These are phyloP conservation scores for Coelastrella sp. DNA, from an alignment of 139 green algal genomes.

Conservation along the genomic window DNA sequence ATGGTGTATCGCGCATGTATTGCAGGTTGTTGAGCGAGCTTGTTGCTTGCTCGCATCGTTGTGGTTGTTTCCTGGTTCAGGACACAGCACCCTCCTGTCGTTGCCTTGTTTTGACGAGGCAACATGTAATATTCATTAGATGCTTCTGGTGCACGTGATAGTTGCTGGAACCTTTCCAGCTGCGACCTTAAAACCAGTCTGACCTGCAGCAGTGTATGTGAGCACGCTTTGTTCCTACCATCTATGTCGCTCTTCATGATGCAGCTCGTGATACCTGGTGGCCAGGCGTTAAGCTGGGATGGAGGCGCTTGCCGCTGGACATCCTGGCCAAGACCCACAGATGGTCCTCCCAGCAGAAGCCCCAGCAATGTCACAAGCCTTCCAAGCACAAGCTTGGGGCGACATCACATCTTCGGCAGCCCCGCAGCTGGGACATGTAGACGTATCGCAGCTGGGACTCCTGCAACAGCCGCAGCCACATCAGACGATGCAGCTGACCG, in stretches of 20 bases:
- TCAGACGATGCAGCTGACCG: background rate
- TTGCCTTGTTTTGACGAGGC: too few relatives aligned
- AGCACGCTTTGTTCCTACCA: too few relatives aligned
- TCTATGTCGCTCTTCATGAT: too few relatives aligned
- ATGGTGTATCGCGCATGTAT: background rate
- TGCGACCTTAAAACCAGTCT: too few relatives aligned
- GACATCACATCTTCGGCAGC: background rate
- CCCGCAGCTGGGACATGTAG: background rate
- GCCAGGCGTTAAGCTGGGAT: background rate
- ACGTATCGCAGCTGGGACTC: background rate
- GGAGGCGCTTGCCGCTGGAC: background rate
- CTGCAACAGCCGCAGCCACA: slow-evolving; percentile 1
- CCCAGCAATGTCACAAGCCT: background rate
- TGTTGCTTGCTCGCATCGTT: background rate
- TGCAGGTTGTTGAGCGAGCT: slow-evolving; percentile 2
- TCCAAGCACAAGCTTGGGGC: background rate
- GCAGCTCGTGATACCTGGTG: too few relatives aligned
- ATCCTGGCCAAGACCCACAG: background rate
- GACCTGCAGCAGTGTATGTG: too few relatives aligned
- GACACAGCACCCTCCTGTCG: background rate
- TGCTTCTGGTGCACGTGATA: too few relatives aligned
- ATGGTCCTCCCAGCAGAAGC: slow-evolving; percentile 34
- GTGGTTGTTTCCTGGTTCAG: background rate
- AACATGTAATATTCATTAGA: too few relatives aligned
- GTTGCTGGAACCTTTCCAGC: too few relatives aligned